phyloP scores from a whole-genome alignment of 495 filamentous ascomycete genomes.

The Tuber aestivum region DNA sequence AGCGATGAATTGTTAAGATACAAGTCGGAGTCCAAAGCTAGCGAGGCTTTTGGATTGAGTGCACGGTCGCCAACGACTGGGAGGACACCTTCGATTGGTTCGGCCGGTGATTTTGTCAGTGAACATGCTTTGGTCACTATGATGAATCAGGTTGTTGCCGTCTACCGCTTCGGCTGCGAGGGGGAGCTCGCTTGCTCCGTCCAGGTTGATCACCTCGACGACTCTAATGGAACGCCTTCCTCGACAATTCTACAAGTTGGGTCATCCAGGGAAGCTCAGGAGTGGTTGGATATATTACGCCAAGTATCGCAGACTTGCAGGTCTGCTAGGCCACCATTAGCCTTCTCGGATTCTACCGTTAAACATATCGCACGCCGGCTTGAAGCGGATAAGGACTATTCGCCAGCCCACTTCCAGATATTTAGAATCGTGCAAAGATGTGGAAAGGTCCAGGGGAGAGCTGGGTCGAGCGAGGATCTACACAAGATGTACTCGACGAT shows the following conservation, averaged over 20 bases:
- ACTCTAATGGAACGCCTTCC: conserved; percentile 30
- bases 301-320: conserved; percentile 30
- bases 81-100: conserved; percentile 35
- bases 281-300: conserved; percentile 39
- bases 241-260: conserved; percentile 37
- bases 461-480: conserved; percentile 69
- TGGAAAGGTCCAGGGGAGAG: conserved; percentile 48
- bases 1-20: conserved; percentile 75
- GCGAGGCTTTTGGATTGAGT: conserved; percentile 35
- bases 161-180: conserved; percentile 35
- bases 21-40: conserved; percentile 51
- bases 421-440: conserved; percentile 76
- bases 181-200: conserved; percentile 30
- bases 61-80: conserved; percentile 28
- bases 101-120: conserved; percentile 29
- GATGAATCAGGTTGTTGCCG: conserved; percentile 39
- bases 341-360: conserved; percentile 54
- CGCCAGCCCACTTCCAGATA: conserved; percentile 64
- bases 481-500: conserved; percentile 65
- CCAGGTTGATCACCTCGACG: conserved; percentile 40
- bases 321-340: conserved; percentile 44
- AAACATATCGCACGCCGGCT: conserved; percentile 61
- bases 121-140: conserved; percentile 35
- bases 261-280: conserved; percentile 32
- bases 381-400: conserved; percentile 63